Conservation (phyloP, 495 filamentous ascomycete species). For the Tuber umbilicatum region DNA sequence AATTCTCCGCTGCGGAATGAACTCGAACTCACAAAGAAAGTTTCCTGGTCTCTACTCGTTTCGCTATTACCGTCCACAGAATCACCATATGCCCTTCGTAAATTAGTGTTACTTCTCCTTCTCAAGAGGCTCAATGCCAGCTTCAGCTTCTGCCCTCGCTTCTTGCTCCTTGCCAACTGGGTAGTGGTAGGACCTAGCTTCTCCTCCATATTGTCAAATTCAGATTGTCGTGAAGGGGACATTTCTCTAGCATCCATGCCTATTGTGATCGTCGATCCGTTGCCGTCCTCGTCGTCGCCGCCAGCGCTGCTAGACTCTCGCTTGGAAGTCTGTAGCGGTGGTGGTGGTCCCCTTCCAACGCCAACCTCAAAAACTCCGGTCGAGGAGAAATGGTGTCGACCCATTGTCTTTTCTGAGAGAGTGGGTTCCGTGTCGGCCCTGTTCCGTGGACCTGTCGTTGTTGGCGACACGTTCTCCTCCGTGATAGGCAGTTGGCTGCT, state of each 20-base stretch:
- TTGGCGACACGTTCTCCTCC: slow-evolving; percentile 35
- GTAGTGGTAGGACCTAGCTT: slow-evolving; percentile 11
- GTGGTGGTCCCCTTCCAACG: slow-evolving; percentile 14
- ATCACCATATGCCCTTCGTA: slow-evolving; percentile 39
- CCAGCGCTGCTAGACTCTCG: slow-evolving; percentile 7
- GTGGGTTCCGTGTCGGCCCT: slow-evolving; percentile 33
- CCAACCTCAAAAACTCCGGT: slow-evolving; percentile 34
- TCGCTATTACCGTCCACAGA: slow-evolving; percentile 33
- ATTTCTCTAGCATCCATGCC: slow-evolving; percentile 30
- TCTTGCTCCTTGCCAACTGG: slow-evolving; percentile 32
- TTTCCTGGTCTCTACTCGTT: slow-evolving; percentile 23
- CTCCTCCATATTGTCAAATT: slow-evolving; percentile 30
- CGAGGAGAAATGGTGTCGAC: slow-evolving; percentile 37
- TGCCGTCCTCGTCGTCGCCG: slow-evolving; percentile 25
- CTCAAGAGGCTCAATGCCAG: slow-evolving; percentile 38
- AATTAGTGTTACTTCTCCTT: slow-evolving; percentile 38
- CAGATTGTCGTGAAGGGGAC: slow-evolving; percentile 34
- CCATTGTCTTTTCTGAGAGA: slow-evolving; percentile 19
- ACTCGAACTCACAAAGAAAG: slow-evolving; percentile 34
- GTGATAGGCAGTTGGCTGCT: slow-evolving; percentile 31
- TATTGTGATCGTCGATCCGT: slow-evolving; percentile 29
- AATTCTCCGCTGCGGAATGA: slow-evolving; percentile 6
- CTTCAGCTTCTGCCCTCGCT: slow-evolving; percentile 34
- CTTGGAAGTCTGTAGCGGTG: neutral
- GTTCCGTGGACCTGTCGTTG: slow-evolving; percentile 26